These are phyloP conservation scores for Pisolithus microcarpus DNA, from an alignment of 768 basidiomycete genomes.

Conservation along the genomic window DNA sequence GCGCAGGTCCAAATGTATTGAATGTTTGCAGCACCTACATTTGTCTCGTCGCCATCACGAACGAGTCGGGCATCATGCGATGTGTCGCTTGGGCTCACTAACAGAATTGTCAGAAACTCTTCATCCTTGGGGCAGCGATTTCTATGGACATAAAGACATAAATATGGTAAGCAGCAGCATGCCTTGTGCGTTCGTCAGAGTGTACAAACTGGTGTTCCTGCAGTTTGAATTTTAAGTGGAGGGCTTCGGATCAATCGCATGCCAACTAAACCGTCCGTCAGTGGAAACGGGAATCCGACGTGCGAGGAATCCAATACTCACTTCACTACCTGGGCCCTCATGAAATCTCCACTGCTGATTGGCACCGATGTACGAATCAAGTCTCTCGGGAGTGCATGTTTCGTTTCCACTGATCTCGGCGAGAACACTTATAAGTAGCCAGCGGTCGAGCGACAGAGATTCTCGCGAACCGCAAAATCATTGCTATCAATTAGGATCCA, in stretches of 20 bases:
- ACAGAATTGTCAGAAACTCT: no score
- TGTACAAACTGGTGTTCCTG: background rate
- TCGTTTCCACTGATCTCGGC: background rate
- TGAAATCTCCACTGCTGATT: constrained; percentile 58
- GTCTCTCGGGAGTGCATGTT: constrained; percentile 8
- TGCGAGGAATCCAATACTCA: constrained; percentile 59
- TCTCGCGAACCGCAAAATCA: constrained; percentile 29
- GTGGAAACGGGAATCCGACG: constrained; percentile 56
- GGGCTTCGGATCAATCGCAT: background rate
- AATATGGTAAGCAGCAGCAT: constrained; percentile 46
- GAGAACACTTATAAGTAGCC: constrained; percentile 40
- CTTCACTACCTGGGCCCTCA: constrained; percentile 66
- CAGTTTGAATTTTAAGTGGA: constrained; percentile 51
- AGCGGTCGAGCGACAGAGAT: constrained; percentile 39
- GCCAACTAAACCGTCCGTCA: constrained; percentile 14
- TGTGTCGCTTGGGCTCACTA: no score
- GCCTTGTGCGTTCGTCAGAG: background rate
- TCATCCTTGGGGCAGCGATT: constrained; percentile 38
- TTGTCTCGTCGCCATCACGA: no score
- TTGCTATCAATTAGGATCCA: constrained; percentile 65
- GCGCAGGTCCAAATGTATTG: background rate
- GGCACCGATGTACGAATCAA: constrained; percentile 43
- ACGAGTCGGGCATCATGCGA: no score
- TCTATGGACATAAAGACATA: constrained; percentile 63
- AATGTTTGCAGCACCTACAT: background rate